Evolutionary conservation across 208 protist genomes (phyloP).

Genomic region (Leishmania major): DNA sequence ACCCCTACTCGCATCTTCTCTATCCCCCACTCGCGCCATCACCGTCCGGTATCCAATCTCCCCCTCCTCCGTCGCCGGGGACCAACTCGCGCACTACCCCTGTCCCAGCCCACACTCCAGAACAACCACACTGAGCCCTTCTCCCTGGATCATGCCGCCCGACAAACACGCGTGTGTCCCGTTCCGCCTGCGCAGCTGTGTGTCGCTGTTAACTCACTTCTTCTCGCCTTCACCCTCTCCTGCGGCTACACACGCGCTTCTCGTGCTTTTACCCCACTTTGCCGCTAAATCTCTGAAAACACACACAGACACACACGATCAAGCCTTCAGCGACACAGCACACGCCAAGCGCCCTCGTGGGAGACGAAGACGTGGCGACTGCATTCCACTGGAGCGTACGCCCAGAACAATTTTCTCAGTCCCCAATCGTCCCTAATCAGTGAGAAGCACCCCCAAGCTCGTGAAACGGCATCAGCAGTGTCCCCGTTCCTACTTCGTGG

Average conservation of each 20-base stretch:
- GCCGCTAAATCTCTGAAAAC: neutral
- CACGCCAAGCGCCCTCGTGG: neutral
- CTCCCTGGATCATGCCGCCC: no score
- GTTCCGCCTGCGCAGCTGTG: neutral
- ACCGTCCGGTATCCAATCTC: neutral
- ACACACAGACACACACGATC: neutral
- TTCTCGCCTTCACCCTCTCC: neutral
- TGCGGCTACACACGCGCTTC: neutral
- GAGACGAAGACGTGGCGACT: neutral
- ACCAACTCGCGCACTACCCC: neutral
- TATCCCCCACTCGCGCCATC: neutral
- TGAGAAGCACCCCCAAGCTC: neutral
- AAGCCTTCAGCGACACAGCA: neutral
- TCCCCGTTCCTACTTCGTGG: conserved; percentile 41
- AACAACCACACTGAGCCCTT: neutral
- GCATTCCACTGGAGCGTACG: neutral
- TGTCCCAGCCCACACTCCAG: neutral
- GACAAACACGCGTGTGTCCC: no score
- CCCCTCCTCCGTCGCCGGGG: neutral
- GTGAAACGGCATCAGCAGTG: neutral
- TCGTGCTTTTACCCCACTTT: neutral
- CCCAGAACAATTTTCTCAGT: no score
- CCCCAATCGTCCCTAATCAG: neutral
- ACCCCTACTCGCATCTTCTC: neutral
- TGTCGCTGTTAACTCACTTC: neutral